A percentile compares a stretch with the other conserved stretches of the same genome.
Evolutionary conservation across 306 rosid genomes (phyloP).

Genomic region (Leucaena leucocephala): DNA sequence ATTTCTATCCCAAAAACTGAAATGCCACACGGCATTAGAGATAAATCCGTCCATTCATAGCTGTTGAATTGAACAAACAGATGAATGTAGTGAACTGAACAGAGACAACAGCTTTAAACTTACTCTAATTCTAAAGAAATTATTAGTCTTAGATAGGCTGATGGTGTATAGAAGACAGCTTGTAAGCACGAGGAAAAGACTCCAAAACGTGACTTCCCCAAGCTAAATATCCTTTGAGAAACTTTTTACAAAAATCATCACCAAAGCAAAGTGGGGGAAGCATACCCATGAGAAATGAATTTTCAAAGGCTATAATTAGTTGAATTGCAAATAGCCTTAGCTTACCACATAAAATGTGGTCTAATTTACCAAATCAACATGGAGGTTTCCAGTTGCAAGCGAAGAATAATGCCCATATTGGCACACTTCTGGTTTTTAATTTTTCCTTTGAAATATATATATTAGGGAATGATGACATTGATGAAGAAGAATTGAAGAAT

Average conservation of each 20-base stretch:
- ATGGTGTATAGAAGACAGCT: neutral
- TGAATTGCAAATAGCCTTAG: neutral
- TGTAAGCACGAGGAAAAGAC: neutral
- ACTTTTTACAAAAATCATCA: neutral
- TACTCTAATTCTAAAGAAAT: neutral
- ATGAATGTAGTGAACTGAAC: neutral
- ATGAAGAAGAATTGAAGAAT: no score
- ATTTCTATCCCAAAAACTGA: neutral
- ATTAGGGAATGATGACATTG: no score
- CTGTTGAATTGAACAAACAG: neutral
- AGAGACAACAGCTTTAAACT: neutral
- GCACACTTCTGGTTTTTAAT: no score
- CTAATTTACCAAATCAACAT: no score
- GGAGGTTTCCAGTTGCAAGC: no score
- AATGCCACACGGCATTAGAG: slow-evolving; percentile 24
- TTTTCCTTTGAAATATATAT: no score
- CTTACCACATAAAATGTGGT: no score
- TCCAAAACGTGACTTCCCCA: neutral
- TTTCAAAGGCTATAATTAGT: neutral
- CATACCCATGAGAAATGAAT: neutral
- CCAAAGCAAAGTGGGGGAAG: neutral
- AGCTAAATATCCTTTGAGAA: neutral
- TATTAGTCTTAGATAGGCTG: neutral
- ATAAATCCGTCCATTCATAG: neutral
- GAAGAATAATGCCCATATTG: no score